Conservation (phyloP, 768 basidiomycete genomes). For the Psilocybe subaeruginosa region DNA sequence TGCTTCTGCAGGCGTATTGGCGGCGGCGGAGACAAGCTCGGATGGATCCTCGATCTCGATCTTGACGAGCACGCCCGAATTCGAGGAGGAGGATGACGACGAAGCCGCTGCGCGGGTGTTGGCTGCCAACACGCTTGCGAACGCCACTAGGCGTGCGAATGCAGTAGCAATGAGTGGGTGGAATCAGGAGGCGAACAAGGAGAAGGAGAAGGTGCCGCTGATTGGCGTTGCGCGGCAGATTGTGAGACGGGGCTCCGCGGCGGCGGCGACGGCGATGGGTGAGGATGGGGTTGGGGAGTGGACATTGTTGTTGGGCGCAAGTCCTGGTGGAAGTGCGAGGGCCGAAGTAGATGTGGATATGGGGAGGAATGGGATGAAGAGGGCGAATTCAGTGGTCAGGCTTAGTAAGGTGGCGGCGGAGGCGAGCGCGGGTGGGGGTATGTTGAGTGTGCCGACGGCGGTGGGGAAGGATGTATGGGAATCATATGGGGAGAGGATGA, state of each 20-base stretch:
- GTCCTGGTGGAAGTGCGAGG: neutral
- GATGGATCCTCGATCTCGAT: no score
- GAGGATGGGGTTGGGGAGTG: neutral
- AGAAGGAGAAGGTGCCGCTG: neutral
- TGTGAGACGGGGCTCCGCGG: neutral
- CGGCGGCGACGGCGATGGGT: neutral
- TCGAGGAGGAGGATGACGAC: no score
- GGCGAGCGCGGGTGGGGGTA: neutral
- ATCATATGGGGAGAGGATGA: conserved; percentile 2
- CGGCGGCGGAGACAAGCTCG: no score
- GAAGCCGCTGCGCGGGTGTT: neutral
- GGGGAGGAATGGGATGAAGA: neutral
- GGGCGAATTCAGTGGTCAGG: neutral
- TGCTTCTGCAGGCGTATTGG: neutral
- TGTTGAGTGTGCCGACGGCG: neutral
- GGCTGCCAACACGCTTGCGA: neutral
- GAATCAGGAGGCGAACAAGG: no score
- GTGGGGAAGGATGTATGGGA: neutral
- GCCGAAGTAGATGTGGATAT: neutral
- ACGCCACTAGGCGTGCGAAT: no score
- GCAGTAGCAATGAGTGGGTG: no score
- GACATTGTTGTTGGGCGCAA: neutral
- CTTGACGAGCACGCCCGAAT: no score
- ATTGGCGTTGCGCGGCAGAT: neutral
- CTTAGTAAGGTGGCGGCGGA: neutral